phyloP scores from a whole-genome alignment of 179 eudicot genomes.

The Amaranthus tricolor region DNA sequence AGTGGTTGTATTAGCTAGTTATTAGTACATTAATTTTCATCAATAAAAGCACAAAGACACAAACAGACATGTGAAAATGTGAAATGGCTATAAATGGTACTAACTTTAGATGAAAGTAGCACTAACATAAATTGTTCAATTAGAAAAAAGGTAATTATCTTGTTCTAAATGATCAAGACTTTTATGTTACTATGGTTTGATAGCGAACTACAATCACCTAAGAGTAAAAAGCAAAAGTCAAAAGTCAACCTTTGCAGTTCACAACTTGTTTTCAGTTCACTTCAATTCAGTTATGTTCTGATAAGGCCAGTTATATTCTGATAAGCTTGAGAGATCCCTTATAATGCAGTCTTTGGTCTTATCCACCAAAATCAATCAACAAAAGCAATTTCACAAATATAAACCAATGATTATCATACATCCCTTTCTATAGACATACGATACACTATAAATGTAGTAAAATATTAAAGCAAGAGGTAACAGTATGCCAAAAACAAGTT shows the following conservation, averaged over 20 bases:
- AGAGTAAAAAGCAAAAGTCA: not conserved
- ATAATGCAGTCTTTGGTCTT: not conserved
- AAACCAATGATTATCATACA: not conserved
- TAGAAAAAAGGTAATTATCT: not conserved
- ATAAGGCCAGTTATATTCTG: no score
- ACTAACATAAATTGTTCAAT: not conserved
- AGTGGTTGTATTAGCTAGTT: not conserved
- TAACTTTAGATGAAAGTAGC: not conserved
- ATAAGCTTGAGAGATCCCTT: no score
- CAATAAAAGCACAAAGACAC: not conserved
- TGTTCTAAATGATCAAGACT: not conserved
- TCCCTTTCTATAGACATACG: no score
- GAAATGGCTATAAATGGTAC: not conserved
- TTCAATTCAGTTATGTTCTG: no score
- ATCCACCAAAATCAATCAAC: not conserved
- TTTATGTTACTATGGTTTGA: not conserved
- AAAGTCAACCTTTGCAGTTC: not conserved
- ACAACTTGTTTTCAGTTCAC: no score
- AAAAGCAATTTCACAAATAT: not conserved
- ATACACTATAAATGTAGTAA: no score
- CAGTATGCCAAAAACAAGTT: no score
- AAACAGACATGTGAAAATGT: no score
- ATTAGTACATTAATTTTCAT: not conserved
- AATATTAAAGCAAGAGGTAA: no score
- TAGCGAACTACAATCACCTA: not conserved